Conservation (phyloP, 2,329 filamentous ascomycete species). For the Clathrospora elynae region DNA sequence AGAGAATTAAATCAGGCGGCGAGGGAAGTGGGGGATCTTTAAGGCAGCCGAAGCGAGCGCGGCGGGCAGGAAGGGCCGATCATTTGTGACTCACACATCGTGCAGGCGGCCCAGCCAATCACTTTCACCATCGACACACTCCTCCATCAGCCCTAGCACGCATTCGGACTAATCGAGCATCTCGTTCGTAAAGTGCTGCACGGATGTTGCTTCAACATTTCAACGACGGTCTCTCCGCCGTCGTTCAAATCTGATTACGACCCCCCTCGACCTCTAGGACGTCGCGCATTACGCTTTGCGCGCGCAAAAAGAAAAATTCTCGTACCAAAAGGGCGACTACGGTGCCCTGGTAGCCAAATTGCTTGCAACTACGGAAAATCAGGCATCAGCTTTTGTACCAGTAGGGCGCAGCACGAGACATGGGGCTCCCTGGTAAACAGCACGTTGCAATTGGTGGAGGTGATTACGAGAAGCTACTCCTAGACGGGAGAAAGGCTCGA, state of each 20-base stretch:
- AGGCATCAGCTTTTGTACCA: conserved; percentile 30
- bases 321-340: background rate
- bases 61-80: conserved; percentile 15
- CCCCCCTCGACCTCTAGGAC: background rate
- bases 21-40: conserved; percentile 35
- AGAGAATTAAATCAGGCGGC: conserved; percentile 41
- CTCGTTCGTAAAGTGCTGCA: conserved; percentile 7
- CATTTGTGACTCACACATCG: conserved; percentile 28
- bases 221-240: conserved; percentile 2
- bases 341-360: background rate
- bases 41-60: conserved; percentile 28
- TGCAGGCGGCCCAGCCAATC: conserved; percentile 23
- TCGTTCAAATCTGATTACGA: background rate
- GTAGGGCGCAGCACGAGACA: conserved; percentile 35
- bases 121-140: conserved; percentile 1
- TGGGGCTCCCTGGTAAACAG: conserved; percentile 29
- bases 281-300: background rate
- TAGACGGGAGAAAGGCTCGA: conserved; percentile 26
- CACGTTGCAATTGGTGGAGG: conserved; percentile 28
- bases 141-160: conserved; percentile 23
- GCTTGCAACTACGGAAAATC: conserved; percentile 4
- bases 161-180: conserved; percentile 3
- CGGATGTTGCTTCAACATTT: background rate
- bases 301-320: background rate
- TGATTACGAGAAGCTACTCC: conserved; percentile 34